Percentiles rank a stretch among this genome's conserved stretches.
Conservation (phyloP, 2,329 filamentous ascomycete species). For the Aspergillus alliaceus region DNA sequence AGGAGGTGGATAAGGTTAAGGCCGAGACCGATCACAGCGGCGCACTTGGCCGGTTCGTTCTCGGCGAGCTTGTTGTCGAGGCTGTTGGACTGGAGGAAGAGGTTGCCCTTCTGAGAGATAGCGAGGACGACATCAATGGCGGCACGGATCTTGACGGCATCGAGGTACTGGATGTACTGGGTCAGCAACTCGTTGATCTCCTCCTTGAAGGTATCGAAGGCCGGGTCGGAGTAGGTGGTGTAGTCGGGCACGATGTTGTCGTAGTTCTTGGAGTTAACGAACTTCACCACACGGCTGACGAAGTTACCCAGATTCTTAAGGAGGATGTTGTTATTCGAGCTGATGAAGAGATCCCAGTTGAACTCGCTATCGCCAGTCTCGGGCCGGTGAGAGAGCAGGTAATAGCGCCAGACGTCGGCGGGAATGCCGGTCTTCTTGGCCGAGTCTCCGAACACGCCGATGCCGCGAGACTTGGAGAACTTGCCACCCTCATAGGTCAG, state of each 20-base stretch:
- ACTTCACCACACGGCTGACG: constrained; percentile 72
- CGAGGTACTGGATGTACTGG: constrained; percentile 58
- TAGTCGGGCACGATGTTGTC: constrained; percentile 8
- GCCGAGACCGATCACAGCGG: constrained; percentile 70
- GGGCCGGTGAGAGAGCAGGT: constrained; percentile 79
- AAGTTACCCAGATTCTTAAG: constrained; percentile 71
- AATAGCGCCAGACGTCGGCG: constrained; percentile 90
- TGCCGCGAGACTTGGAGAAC: constrained; percentile 85
- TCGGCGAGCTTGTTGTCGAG: constrained; percentile 63
- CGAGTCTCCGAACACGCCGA: constrained; percentile 90
- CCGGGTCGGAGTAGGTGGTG: constrained; percentile 67
- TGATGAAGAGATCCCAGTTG: constrained; percentile 81
- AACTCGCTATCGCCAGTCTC: constrained; percentile 87
- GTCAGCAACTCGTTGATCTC: constrained; percentile 55
- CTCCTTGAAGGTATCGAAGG: constrained; percentile 40
- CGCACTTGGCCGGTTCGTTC: constrained; percentile 59
- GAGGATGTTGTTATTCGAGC: constrained; percentile 86
- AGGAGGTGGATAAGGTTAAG: constrained; percentile 82
- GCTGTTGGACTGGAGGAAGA: constrained; percentile 59
- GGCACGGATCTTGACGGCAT: constrained; percentile 60
- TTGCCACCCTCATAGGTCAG: constrained; percentile 87
- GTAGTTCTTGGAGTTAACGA: constrained; percentile 40
- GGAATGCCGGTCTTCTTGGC: constrained; percentile 82
- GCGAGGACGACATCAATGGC: constrained; percentile 56
- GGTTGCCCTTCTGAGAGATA: constrained; percentile 60